phyloP scores from a whole-genome alignment of 1,284 basidiomycete genomes.

The Ganoderma meredithae region DNA sequence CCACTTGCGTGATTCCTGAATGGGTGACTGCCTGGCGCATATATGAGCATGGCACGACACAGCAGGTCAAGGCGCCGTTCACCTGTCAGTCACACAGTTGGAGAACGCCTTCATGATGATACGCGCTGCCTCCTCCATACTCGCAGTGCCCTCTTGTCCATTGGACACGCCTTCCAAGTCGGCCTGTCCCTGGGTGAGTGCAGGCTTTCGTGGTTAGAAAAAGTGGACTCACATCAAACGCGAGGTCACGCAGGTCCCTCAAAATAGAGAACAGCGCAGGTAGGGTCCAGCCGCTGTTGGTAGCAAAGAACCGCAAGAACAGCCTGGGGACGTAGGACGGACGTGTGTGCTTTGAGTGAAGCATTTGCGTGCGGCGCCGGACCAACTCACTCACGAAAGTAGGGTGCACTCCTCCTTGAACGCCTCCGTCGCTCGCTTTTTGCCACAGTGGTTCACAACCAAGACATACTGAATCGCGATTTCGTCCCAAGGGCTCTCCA shows the following conservation, averaged over 20 bases:
- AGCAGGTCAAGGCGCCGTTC: background rate
- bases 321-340: conserved; percentile 47
- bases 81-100: conserved; percentile 91
- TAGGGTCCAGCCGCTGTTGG: conserved; percentile 84
- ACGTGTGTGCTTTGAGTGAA: conserved; percentile 22
- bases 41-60: background rate
- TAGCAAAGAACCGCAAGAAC: conserved; percentile 80
- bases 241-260: conserved; percentile 82
- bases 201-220: background rate
- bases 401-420: conserved; percentile 70
- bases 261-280: conserved; percentile 82
- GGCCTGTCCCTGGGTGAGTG: conserved; percentile 53
- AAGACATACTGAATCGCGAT: conserved; percentile 82
- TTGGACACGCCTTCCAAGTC: conserved; percentile 68
- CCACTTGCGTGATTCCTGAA: conserved; percentile 86
- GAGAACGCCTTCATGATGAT: conserved; percentile 93
- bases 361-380: conserved; percentile 23
- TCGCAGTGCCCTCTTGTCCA: conserved; percentile 68
- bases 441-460: conserved; percentile 72
- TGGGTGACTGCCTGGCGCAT: conserved; percentile 53
- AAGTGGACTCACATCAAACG: conserved; percentile 63
- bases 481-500: conserved; percentile 82
- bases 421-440: conserved; percentile 69
- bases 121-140: conserved; percentile 92
- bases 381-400: conserved; percentile 37